Evolutionary conservation across 2,329 filamentous ascomycete genomes (phyloP), one percentile per base, ranked within the genome.

Genomic region (Sclerotinia trifoliorum): DNA sequence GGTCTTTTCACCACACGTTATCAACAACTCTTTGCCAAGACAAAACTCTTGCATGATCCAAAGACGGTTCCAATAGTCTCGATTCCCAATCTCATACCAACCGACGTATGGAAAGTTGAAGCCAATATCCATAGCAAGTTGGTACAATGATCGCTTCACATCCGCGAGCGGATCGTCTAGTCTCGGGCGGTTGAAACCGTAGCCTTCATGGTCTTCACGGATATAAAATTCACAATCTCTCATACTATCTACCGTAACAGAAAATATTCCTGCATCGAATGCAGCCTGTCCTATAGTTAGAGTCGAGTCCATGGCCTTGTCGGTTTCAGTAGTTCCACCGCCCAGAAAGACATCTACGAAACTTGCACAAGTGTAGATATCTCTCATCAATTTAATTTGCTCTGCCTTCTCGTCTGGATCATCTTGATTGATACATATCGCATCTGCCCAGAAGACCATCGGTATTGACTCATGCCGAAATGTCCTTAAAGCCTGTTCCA

Each of bases 401-500:
- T 55, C 52, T n/a, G 32, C 48, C 26, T 67, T 68, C 46, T 71
- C 70, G 29, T 67, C 63, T 1, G 51, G 26, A 42, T 68, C 52
- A 4, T 67, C n/a, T 55, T 71, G 70, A 32, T 71, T 70, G 66
- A 71, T 71, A 54, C 70, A 71, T 48, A 71, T 54, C 24, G 70
- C 70, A 60, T 70, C 68, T 32, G 67, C 39, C 69, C 69, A 70
- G 13, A 70, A 51, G 17, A 51, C 13, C 46, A 66, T 39, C 6
- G 49, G 7, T 26, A 42, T 29, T 39, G 51, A 29, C 44, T 46
- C n/a, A 65, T 44, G 61, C 13, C 68, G 63, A 39, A 72, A 58
- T 54, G 65, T 32, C 32, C 66, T 69, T 52, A 71, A 57, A 42
- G 69, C 71, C 2, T 46, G 44, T 49, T 70, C 64, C 17, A 72